Conservation (phyloP, 306 rosid genomes). For the Oxytropis ochrocephala region DNA sequence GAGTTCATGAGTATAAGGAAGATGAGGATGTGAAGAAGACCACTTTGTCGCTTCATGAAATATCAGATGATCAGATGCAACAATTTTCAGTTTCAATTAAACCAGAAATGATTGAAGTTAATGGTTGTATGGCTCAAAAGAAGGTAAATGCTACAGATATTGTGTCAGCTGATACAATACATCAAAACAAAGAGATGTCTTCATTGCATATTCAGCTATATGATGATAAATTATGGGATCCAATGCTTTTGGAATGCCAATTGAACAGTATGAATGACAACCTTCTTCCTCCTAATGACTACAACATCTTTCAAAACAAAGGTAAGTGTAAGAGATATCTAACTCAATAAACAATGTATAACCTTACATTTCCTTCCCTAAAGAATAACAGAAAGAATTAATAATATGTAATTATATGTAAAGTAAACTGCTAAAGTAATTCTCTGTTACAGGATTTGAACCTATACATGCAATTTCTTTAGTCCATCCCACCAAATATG, state of each 20-base stretch:
- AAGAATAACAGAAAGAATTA: neutral
- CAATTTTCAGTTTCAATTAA: too few species aligned
- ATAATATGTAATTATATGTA: neutral
- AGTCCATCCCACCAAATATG: neutral
- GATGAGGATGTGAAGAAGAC: too few species aligned
- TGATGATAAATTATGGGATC: slow-evolving; percentile 10
- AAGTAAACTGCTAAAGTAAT: neutral
- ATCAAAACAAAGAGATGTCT: slow-evolving; percentile 5
- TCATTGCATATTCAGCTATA: neutral
- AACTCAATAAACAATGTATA: neutral
- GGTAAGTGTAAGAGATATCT: slow-evolving; percentile 1
- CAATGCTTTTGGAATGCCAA: slow-evolving; percentile 20
- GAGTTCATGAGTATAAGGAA: too few species aligned
- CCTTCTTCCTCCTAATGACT: neutral
- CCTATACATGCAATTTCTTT: neutral
- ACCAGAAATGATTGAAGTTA: too few species aligned
- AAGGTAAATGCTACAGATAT: too few species aligned
- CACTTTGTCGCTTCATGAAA: too few species aligned
- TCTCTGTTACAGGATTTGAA: neutral
- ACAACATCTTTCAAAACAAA: neutral
- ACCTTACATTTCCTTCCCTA: neutral
- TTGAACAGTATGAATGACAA: neutral
- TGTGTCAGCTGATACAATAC: too few species aligned
- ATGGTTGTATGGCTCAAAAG: too few species aligned
- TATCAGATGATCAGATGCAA: too few species aligned